These are phyloP conservation scores for Arthrinium phaeospermum DNA, from an alignment of 2,329 filamentous ascomycete genomes.

Conservation along the genomic window DNA sequence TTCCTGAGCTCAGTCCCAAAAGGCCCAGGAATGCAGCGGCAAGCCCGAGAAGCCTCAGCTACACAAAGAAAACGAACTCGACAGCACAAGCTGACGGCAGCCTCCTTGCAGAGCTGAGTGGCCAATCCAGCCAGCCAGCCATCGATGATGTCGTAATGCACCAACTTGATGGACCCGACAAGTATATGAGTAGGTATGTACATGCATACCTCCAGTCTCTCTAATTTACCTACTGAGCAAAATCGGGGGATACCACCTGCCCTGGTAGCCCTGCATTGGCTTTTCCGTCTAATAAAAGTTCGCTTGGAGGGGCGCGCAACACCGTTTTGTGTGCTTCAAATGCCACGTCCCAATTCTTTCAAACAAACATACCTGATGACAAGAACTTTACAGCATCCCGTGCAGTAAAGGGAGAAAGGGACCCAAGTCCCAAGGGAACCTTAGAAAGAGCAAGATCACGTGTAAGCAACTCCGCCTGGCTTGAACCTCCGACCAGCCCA, in stretches of 20 bases:
- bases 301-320: not conserved
- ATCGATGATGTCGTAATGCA: not conserved
- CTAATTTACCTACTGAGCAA: not conserved
- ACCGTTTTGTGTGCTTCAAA: not conserved
- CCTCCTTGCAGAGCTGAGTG: not conserved
- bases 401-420: not conserved
- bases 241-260: not conserved
- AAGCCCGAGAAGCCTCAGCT: slow-evolving; percentile 5
- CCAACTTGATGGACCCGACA: too few species aligned
- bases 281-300: not conserved
- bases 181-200: not conserved
- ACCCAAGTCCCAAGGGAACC: not conserved
- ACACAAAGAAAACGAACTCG: not conserved
- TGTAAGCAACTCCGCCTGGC: slow-evolving; percentile 13
- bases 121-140: not conserved
- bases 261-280: not conserved
- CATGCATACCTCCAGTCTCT: too few species aligned
- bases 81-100: not conserved
- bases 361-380: not conserved
- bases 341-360: not conserved
- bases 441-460: not conserved
- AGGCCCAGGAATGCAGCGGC: slow-evolving; percentile 3
- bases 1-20: not conserved
- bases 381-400: not conserved
- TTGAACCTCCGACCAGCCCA: slow-evolving; percentile 8